phyloP scores from a whole-genome alignment of 192 early-diverging fungal species.

The Jimgerdemannia lactiflua region DNA sequence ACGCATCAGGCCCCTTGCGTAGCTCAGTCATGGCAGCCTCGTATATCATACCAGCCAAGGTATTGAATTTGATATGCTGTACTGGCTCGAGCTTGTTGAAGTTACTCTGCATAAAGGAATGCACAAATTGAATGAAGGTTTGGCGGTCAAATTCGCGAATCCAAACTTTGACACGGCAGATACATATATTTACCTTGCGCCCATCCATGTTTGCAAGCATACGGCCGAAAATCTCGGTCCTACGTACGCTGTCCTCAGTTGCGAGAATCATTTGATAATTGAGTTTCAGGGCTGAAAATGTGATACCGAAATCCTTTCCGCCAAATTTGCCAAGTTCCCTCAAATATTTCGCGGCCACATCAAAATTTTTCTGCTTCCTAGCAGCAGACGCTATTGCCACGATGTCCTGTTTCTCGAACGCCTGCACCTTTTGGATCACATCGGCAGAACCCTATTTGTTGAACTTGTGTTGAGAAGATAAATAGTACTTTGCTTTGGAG shows the following conservation, averaged over 20 bases:
- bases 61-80: neutral
- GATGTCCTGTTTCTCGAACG: constrained; percentile 23
- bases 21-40: neutral
- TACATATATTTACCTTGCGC: neutral
- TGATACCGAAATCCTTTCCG: neutral
- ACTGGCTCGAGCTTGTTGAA: neutral
- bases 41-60: neutral
- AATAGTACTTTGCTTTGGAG: neutral
- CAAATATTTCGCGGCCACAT: constrained; percentile 51
- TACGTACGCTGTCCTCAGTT: neutral
- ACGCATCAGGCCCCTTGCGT: neutral
- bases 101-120: neutral
- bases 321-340: constrained; percentile 1
- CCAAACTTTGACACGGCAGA: too few relatives aligned
- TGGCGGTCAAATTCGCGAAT: neutral
- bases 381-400: constrained; percentile 56
- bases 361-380: constrained; percentile 52
- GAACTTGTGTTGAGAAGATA: neutral
- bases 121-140: neutral
- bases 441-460: neutral
- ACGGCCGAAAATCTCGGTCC: neutral
- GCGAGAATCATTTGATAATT: neutral
- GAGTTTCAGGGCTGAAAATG: neutral
- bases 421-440: constrained; percentile 6
- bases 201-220: neutral